Evolutionary conservation across 306 rosid species (phyloP).

Genomic region (Astragalus membranaceus): DNA sequence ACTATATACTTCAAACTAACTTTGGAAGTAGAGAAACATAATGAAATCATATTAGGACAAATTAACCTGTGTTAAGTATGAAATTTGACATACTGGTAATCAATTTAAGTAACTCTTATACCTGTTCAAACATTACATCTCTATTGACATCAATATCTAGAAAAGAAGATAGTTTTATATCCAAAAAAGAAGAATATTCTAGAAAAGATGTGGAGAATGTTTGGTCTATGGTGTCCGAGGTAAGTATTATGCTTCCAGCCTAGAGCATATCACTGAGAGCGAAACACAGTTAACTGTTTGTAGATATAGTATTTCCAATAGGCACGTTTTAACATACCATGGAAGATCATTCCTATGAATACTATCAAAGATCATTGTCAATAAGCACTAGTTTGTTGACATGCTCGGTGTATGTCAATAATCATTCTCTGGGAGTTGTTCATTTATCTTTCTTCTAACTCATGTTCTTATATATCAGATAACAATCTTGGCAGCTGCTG

Average conservation of each 20-base stretch:
- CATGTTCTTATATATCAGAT: constrained; percentile 42
- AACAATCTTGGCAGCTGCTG: constrained; percentile 91
- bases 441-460: constrained; percentile 9
- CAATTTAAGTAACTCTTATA: not conserved
- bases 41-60: not conserved
- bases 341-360: no score
- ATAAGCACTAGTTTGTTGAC: no score
- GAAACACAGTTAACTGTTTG: not conserved
- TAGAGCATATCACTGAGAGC: not conserved
- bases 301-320: not conserved
- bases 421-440: not conserved
- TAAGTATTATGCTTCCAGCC: constrained; percentile 11
- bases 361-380: no score
- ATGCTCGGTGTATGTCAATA: no score
- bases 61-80: not conserved
- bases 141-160: not conserved
- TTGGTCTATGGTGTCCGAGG: not conserved
- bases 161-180: not conserved
- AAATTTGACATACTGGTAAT: not conserved
- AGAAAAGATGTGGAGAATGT: no score
- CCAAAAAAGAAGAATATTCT: no score
- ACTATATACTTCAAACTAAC: no score
- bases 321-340: no score
- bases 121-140: not conserved
- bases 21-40: not conserved